Percentiles rank a stretch among this genome's conserved stretches.
Conservation (phyloP, 2,329 filamentous ascomycete species). For the Macrophomina phaseolina region DNA sequence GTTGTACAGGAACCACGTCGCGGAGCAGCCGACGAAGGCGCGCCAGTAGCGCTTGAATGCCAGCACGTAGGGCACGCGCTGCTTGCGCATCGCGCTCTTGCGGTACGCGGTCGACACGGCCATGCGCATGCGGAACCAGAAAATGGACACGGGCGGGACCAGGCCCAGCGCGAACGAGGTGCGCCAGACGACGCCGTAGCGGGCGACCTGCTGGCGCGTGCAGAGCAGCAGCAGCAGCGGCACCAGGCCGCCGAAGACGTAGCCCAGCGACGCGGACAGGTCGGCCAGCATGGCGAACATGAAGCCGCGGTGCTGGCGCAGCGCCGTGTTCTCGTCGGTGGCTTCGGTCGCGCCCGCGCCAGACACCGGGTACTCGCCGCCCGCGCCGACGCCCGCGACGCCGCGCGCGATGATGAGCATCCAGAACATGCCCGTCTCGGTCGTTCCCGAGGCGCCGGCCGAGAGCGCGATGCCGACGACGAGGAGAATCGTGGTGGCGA, state of each 20-base stretch:
- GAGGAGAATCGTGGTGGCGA: slow-evolving; percentile 41
- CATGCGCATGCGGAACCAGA: slow-evolving; percentile 61
- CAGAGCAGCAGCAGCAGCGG: slow-evolving; percentile 59
- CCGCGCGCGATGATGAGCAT: slow-evolving; percentile 53
- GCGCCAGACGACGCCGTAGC: slow-evolving; percentile 56
- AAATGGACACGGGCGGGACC: slow-evolving; percentile 57
- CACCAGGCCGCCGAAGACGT: slow-evolving; percentile 57
- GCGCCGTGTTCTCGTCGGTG: slow-evolving; percentile 55
- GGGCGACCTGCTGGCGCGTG: slow-evolving; percentile 50
- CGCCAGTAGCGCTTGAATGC: slow-evolving; percentile 57
- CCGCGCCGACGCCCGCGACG: slow-evolving; percentile 52
- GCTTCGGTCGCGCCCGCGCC: slow-evolving; percentile 58
- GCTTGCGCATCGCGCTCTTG: slow-evolving; percentile 50
- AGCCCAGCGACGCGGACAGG: slow-evolving; percentile 56
- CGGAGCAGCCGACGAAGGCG: slow-evolving; percentile 55
- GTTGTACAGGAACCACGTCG: slow-evolving; percentile 61
- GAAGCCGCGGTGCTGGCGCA: slow-evolving; percentile 58
- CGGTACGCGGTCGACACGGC: slow-evolving; percentile 57
- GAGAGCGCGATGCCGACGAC: slow-evolving; percentile 41
- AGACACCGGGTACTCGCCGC: slow-evolving; percentile 60
- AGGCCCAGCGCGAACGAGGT: slow-evolving; percentile 58
- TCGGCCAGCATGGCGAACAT: slow-evolving; percentile 63
- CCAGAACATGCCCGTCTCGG: slow-evolving; percentile 45
- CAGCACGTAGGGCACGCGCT: slow-evolving; percentile 54
- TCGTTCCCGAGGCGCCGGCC: slow-evolving; percentile 36